A percentile compares a stretch with the other conserved stretches of the same genome.
phyloP scores from a whole-genome alignment of 495 filamentous ascomycete species.

The Aspergillus haitiensis region DNA sequence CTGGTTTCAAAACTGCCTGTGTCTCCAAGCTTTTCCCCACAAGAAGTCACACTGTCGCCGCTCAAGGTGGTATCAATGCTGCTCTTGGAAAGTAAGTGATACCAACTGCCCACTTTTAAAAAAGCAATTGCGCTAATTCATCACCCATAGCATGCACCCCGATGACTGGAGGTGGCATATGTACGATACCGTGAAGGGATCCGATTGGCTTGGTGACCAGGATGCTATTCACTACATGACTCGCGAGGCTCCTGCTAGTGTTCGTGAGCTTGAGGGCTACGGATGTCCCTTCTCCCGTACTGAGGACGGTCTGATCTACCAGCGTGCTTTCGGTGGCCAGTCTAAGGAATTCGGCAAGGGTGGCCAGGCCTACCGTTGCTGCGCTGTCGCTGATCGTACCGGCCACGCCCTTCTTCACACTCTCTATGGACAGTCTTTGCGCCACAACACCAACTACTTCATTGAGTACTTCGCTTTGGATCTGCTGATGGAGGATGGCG shows the following conservation, averaged over 20 bases:
- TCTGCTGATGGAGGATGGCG: conserved; percentile 93
- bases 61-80: conserved; percentile 69
- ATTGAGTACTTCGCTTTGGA: conserved; percentile 98
- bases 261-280: conserved; percentile 96
- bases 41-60: conserved; percentile 91
- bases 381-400: conserved; percentile 91
- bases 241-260: conserved; percentile 84
- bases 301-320: conserved; percentile 96
- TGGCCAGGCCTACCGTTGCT: conserved; percentile 95
- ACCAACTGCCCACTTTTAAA: conserved; percentile 1
- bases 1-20: conserved; percentile 97
- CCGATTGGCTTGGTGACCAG: conserved; percentile 97
- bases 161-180: conserved; percentile 99
- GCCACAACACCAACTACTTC: conserved; percentile 99
- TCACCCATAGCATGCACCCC: conserved; percentile 62
- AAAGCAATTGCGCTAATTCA: conserved; percentile 15
- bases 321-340: conserved; percentile 96
- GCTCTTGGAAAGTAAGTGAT: conserved; percentile 77
- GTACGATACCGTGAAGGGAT: conserved; percentile 99
- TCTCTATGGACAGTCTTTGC: conserved; percentile 93
- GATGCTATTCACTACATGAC: conserved; percentile 99
- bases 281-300: conserved; percentile 97
- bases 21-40: conserved; percentile 98
- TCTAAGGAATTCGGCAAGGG: conserved; percentile 93
- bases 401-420: conserved; percentile 96